Percentiles rank a stretch among this genome's conserved stretches.
phyloP scores from a whole-genome alignment of 2,329 filamentous ascomycete species.

The Colletotrichum eleusines region DNA sequence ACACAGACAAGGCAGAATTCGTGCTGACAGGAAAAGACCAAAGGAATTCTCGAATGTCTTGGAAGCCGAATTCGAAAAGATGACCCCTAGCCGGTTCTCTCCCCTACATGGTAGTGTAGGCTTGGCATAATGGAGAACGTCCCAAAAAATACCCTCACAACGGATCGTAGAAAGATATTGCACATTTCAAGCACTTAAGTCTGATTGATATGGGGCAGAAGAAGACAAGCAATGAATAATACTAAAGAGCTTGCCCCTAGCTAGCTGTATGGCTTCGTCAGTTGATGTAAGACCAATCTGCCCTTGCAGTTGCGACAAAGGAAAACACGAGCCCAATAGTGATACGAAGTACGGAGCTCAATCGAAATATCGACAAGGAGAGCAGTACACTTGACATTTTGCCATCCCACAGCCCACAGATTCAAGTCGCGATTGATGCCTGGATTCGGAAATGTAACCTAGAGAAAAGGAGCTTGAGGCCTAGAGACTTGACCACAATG shows the following conservation, averaged over 20 bases:
- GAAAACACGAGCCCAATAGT: neutral
- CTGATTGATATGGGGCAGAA: too few relatives aligned
- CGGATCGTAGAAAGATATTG: neutral
- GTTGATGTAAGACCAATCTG: neutral
- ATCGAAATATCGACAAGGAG: neutral
- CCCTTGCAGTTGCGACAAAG: neutral
- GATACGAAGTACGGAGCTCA: neutral
- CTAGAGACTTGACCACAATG: neutral
- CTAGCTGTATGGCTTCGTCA: neutral
- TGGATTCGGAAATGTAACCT: neutral
- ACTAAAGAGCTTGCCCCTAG: neutral
- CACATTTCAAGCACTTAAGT: neutral
- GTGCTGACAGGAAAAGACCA: neutral
- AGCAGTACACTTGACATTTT: neutral
- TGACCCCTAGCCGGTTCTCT: conserved; percentile 6
- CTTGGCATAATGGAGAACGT: conserved; percentile 16
- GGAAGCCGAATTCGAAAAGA: neutral
- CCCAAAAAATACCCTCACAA: conserved; percentile 16
- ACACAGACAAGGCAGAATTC: neutral
- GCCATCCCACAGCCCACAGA: neutral
- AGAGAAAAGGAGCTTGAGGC: neutral
- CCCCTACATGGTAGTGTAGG: too few relatives aligned
- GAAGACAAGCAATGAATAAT: neutral
- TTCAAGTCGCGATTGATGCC: too few relatives aligned
- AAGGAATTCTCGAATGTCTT: neutral